These are phyloP conservation scores for Fistulina hepatica DNA, from an alignment of 1,284 basidiomycete genomes.

Conservation along the genomic window DNA sequence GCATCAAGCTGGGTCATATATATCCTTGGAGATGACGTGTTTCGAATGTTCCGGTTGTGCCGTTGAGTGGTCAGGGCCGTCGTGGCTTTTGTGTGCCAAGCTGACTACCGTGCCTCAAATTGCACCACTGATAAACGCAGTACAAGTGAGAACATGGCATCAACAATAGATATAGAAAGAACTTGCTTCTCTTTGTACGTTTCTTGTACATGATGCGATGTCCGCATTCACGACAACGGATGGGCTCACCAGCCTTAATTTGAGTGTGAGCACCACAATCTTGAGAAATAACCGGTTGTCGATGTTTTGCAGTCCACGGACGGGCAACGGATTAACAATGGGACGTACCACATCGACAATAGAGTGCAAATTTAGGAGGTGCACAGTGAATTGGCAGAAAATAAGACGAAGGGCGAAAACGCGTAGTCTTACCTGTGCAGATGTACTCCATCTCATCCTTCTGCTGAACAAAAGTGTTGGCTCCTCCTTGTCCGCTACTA, in stretches of 20 bases:
- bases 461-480: too few relatives aligned
- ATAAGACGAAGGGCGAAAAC: too few relatives aligned
- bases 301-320: conserved; percentile 7
- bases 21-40: too few relatives aligned
- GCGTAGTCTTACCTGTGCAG: conserved; percentile 94
- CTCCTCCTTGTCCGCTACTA: too few relatives aligned
- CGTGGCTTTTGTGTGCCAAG: too few relatives aligned
- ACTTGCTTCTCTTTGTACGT: conserved; percentile 87
- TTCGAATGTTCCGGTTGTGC: too few relatives aligned
- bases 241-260: conserved; percentile 89
- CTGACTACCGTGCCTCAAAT: conserved; percentile 66
- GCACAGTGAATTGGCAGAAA: too few relatives aligned
- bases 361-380: too few relatives aligned
- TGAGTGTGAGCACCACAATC: conserved; percentile 93
- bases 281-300: conserved; percentile 23
- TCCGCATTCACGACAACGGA: conserved; percentile 94
- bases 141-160: conserved; percentile 5
- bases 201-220: conserved; percentile 99
- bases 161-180: conserved; percentile 8
- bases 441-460: conserved; percentile 80
- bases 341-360: too few relatives aligned
- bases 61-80: too few relatives aligned
- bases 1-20: too few relatives aligned
- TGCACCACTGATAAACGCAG: conserved; percentile 55
- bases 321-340: conserved; percentile 24